These are phyloP conservation scores for Vanrija sp. DNA, from an alignment of 1,284 basidiomycete species.

Conservation along the genomic window DNA sequence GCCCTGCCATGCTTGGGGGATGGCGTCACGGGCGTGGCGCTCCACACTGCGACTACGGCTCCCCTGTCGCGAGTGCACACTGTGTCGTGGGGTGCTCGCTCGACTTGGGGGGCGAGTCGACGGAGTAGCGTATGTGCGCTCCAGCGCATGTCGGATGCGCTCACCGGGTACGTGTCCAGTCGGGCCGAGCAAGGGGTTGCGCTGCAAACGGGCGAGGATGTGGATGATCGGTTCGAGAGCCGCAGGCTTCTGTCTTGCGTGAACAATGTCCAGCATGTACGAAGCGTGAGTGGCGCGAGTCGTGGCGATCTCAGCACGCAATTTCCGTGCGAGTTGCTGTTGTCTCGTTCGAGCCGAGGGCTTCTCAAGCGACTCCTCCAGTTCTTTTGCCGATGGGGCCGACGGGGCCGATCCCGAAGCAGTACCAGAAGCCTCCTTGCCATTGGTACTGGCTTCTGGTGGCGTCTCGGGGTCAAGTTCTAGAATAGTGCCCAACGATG, in stretches of 20 bases:
- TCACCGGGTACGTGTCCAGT: slow-evolving; percentile 41
- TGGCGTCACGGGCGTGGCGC: too few relatives aligned
- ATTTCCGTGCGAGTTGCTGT: slow-evolving; percentile 20
- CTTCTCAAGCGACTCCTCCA: slow-evolving; percentile 1
- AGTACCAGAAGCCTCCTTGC: neutral
- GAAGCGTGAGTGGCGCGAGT: slow-evolving; percentile 17
- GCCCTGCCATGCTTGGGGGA: too few relatives aligned
- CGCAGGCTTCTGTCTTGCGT: slow-evolving; percentile 13
- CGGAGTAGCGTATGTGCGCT: slow-evolving; percentile 20
- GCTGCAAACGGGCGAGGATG: slow-evolving; percentile 24
- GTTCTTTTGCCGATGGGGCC: neutral
- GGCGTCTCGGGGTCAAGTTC: slow-evolving; percentile 8
- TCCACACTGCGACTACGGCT: too few relatives aligned
- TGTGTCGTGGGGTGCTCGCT: neutral
- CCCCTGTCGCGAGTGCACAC: too few relatives aligned
- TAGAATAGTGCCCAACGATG: slow-evolving; percentile 29
- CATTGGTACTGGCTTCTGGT: neutral
- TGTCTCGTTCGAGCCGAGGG: slow-evolving; percentile 10
- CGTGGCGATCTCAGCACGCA: slow-evolving; percentile 17
- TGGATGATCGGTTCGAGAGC: slow-evolving; percentile 24
- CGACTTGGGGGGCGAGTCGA: neutral
- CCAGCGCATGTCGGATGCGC: slow-evolving; percentile 36
- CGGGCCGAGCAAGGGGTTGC: slow-evolving; percentile 39
- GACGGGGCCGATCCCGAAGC: neutral
- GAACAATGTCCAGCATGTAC: slow-evolving; percentile 26